Evolutionary conservation across 140 eudicot genomes (phyloP).

Genomic region (Ambrosia hybrid): DNA sequence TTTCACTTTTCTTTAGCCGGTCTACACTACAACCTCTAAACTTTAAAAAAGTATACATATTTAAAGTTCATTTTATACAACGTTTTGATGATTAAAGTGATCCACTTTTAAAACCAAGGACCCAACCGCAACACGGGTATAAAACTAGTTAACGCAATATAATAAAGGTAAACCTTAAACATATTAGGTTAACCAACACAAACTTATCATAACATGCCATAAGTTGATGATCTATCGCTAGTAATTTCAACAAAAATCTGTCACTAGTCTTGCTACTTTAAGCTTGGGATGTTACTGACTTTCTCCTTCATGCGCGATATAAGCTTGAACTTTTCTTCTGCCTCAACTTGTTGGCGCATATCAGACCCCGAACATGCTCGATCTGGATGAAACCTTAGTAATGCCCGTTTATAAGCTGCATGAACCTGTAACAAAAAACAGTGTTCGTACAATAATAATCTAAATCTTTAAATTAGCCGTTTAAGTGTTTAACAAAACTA

Average conservation of each 20-base stretch:
- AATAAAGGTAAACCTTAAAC: neutral
- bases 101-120: no score
- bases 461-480: neutral
- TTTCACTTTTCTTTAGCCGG: no score
- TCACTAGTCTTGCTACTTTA: constrained; percentile 2
- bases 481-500: no score
- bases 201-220: neutral
- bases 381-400: constrained; percentile 79
- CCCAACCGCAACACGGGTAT: no score
- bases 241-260: neutral
- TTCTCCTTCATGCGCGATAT: constrained; percentile 72
- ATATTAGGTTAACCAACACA: neutral
- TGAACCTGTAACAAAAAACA: constrained; percentile 54
- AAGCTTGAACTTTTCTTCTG: constrained; percentile 82
- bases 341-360: constrained; percentile 61
- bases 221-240: neutral
- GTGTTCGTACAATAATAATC: neutral
- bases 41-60: no score
- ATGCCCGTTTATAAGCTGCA: constrained; percentile 76
- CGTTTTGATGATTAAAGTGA: no score
- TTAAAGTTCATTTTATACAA: no score
- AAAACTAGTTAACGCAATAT: neutral
- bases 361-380: constrained; percentile 52
- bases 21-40: no score
- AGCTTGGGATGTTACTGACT: constrained; percentile 5